Percentiles rank a stretch among this genome's conserved stretches.
phyloP scores from a whole-genome alignment of 352 stramenopile genomes.

The Globisporangium middletonii region DNA sequence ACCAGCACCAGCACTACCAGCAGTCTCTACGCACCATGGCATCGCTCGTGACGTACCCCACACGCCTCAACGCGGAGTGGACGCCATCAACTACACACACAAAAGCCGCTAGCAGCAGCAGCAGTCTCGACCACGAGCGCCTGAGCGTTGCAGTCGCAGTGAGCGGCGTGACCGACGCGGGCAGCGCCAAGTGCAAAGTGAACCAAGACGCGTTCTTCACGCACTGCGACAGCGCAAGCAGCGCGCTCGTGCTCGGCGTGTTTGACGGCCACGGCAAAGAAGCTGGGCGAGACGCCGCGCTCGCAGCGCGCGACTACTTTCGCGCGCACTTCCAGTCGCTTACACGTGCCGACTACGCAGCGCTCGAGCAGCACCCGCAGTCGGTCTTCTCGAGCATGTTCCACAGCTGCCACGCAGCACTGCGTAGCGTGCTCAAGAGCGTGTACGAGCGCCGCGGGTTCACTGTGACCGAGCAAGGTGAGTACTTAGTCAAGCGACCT shows the following conservation, averaged over 20 bases:
- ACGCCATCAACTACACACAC: too few species aligned
- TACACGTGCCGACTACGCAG: constrained; percentile 26
- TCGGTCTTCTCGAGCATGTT: constrained; percentile 46
- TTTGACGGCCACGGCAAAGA: constrained; percentile 87
- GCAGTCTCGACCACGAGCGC: not conserved
- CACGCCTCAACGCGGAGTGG: not conserved
- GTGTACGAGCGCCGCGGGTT: constrained; percentile 59
- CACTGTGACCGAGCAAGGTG: constrained; percentile 50
- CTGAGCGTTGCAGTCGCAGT: constrained; percentile 19
- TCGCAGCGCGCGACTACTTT: constrained; percentile 57
- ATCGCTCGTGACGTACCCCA: constrained; percentile 8
- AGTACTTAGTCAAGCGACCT: constrained; percentile 50
- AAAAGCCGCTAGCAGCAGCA: not conserved
- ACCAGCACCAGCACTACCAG: too few species aligned
- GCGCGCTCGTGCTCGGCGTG: constrained; percentile 57
- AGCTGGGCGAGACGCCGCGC: constrained; percentile 58
- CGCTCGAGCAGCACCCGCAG: constrained; percentile 50
- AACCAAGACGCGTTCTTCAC: constrained; percentile 91
- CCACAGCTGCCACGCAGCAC: constrained; percentile 43
- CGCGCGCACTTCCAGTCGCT: constrained; percentile 51
- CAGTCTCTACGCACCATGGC: not conserved
- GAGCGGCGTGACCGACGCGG: constrained; percentile 52
- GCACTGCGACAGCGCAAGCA: constrained; percentile 28
- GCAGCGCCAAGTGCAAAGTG: constrained; percentile 38
- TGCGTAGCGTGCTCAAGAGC: constrained; percentile 55